Conservation (phyloP, 2,329 filamentous ascomycete genomes). For the Aspergillus tamarii region DNA sequence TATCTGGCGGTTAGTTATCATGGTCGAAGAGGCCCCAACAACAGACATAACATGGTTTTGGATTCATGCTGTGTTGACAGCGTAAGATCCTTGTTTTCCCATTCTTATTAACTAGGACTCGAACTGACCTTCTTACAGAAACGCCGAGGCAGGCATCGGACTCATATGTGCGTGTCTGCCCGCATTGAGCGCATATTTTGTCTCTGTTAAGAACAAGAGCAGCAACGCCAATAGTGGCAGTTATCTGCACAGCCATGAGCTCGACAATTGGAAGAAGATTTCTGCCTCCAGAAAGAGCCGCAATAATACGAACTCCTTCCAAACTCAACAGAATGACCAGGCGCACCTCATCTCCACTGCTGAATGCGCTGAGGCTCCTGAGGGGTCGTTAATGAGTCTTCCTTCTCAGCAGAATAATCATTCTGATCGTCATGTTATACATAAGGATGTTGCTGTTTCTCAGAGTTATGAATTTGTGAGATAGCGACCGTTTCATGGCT, state of each 20-base stretch:
- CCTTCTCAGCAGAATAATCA: neutral
- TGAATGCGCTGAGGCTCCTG: neutral
- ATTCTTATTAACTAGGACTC: neutral
- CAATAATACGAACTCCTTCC: neutral
- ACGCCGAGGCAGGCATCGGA: constrained; percentile 28
- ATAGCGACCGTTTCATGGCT: neutral
- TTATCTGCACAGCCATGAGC: neutral
- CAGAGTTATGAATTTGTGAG: neutral
- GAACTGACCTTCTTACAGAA: constrained; percentile 13
- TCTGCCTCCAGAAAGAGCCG: neutral
- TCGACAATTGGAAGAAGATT: neutral
- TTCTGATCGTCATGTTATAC: neutral
- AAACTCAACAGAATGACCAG: neutral
- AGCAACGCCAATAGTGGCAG: neutral
- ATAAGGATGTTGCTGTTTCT: neutral
- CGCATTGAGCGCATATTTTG: neutral
- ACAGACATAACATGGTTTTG: constrained; percentile 29
- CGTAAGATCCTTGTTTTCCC: constrained; percentile 18
- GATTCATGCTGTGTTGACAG: constrained; percentile 28
- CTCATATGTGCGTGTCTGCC: constrained; percentile 32
- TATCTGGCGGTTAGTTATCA: constrained; percentile 30
- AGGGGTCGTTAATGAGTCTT: neutral
- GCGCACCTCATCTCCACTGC: neutral
- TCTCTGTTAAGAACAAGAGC: neutral
- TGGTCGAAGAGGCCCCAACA: constrained; percentile 25